Evolutionary conservation across 306 rosid genomes (phyloP).

Genomic region (Clitoria ternatea): DNA sequence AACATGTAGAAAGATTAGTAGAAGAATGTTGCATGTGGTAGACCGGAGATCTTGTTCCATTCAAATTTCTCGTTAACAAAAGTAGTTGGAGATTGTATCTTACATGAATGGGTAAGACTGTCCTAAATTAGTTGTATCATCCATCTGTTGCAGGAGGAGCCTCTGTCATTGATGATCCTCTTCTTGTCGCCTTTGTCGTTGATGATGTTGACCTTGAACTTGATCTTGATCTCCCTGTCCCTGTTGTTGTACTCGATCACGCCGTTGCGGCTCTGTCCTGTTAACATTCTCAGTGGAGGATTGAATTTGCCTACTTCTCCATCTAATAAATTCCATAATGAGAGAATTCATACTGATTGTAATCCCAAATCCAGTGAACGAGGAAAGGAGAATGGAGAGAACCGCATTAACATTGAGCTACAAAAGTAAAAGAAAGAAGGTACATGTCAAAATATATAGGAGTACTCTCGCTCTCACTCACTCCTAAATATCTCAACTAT

Average conservation of each 20-base stretch:
- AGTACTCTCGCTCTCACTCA: neutral
- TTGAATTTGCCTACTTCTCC: conserved; percentile 57
- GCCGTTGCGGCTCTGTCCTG: conserved; percentile 23
- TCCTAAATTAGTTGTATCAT: neutral
- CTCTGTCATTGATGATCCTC: conserved; percentile 17
- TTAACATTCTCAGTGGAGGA: conserved; percentile 32
- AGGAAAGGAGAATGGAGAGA: conserved; percentile 65
- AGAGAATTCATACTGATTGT: conserved; percentile 56
- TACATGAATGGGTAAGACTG: conserved; percentile 5
- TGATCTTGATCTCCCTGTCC: conserved; percentile 14
- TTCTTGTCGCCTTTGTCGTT: conserved; percentile 24
- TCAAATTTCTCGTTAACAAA: neutral
- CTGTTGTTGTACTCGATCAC: conserved; percentile 22
- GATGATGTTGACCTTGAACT: no score
- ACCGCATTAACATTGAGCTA: conserved; percentile 58
- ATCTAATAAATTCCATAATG: conserved; percentile 46
- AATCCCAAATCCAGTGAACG: conserved; percentile 73
- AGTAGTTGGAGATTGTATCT: no score
- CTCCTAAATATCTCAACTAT: neutral
- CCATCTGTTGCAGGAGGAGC: conserved; percentile 8
- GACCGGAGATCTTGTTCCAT: no score
- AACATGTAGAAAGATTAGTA: no score
- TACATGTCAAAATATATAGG: conserved; percentile 14
- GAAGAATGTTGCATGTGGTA: no score
- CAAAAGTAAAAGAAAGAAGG: conserved; percentile 22